A percentile compares a stretch with the other conserved stretches of the same genome.
phyloP scores from a whole-genome alignment of 228 moss, liverwort and hornwort genomes.

The Sphagnum fallax region DNA sequence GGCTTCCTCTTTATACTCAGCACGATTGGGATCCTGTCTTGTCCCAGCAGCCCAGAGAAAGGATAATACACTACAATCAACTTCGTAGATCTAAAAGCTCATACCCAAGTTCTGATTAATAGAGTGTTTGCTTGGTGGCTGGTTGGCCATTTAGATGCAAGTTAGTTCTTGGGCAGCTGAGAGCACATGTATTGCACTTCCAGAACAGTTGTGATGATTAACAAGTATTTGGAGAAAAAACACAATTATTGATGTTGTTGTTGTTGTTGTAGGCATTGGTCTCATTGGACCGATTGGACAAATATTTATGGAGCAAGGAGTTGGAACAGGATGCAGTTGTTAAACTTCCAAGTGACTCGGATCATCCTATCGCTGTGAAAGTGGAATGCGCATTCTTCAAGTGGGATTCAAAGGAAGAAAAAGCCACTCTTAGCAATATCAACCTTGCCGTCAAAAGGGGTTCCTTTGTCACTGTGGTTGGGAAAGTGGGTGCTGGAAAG shows the following conservation, averaged over 20 bases:
- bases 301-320: constrained; percentile 68
- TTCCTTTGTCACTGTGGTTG: constrained; percentile 63
- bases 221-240: no score
- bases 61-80: no score
- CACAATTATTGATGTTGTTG: not conserved
- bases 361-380: constrained; percentile 29
- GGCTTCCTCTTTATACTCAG: no score
- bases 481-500: constrained; percentile 74
- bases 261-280: constrained; percentile 32
- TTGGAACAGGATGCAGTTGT: constrained; percentile 37
- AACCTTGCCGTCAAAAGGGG: constrained; percentile 39
- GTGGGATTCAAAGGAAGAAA: constrained; percentile 39
- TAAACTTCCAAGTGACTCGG: constrained; percentile 11
- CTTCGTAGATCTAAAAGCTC: no score
- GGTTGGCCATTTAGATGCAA: no score
- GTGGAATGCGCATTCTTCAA: constrained; percentile 46
- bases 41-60: no score
- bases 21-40: no score
- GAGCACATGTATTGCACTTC: no score
- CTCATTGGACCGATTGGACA: constrained; percentile 59
- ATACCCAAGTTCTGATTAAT: no score
- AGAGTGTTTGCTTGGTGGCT: no score
- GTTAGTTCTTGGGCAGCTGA: no score
- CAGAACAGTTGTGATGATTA: no score
- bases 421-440: constrained; percentile 34